A percentile compares a stretch with the other conserved stretches of the same genome.
Evolutionary conservation across 768 basidiomycete genomes (phyloP).

Genomic region (Pleurotus salmoneostramineus): DNA sequence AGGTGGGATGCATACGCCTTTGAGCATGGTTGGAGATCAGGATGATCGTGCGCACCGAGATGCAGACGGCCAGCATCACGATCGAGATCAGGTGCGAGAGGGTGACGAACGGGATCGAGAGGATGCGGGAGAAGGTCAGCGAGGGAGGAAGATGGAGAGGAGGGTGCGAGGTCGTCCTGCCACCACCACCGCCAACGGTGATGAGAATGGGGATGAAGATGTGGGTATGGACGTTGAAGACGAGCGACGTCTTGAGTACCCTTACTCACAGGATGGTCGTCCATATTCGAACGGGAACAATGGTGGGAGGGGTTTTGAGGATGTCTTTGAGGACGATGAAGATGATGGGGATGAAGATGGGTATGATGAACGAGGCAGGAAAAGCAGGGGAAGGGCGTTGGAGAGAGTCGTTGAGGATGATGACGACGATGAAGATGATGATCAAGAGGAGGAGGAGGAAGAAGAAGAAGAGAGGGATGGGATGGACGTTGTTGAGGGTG

Average conservation of each 20-base stretch:
- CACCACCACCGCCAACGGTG: not conserved
- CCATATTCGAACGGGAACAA: not conserved
- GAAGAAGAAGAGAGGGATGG: conserved; percentile 23
- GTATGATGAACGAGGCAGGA: not conserved
- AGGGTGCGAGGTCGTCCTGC: not conserved
- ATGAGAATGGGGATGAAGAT: conserved; percentile 1
- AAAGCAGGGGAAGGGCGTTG: not conserved
- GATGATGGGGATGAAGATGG: not conserved
- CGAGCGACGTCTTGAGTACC: not conserved
- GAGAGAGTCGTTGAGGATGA: conserved; percentile 12
- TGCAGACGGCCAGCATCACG: too few species aligned
- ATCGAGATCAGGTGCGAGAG: too few species aligned
- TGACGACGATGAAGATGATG: conserved; percentile 21
- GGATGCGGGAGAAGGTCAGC: too few species aligned
- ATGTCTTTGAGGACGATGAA: not conserved
- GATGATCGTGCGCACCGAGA: too few species aligned
- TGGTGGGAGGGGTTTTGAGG: conserved; percentile 12
- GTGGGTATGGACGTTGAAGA: not conserved
- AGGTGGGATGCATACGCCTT: too few species aligned
- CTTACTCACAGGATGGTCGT: not conserved
- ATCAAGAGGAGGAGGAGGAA: not conserved
- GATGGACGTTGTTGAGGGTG: conserved; percentile 11
- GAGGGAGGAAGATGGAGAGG: too few species aligned
- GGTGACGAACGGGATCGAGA: too few species aligned
- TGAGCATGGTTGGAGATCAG: too few species aligned